Base-by-base conservation (phyloP, 148 eudicot species). In the Limonium bicolor region DNA sequence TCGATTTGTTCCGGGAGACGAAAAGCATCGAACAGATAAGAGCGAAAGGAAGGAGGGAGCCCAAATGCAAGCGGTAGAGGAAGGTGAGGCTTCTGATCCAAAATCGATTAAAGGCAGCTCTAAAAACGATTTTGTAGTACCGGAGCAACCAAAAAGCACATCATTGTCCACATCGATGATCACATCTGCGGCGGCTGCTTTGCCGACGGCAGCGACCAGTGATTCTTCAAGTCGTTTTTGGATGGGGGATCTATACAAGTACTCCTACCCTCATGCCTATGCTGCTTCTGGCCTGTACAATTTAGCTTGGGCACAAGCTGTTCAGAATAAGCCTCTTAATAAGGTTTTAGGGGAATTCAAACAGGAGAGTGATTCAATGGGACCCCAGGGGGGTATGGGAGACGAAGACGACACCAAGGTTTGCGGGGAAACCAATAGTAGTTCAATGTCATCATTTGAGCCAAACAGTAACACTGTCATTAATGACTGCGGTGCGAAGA, bases 251-350 rank as follows among this genome's bases (percentile, higher is more conserved):
- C 49, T 83, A 54, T 75, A 74, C 48, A 84, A 84, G 48, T 84
- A 80, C 48, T 77, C 67, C 34, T 57, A 70, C 26, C 68, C 93
- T 0, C 64, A 63, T 19, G 64, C 71, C 15, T 74, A 76, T 18
- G 62, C 60, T 5, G 65, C 79, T 1, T 58, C 80, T 0, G 94
- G 88, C 12, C 50, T 90, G 58, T 71, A 85, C 57, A 81, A 76
- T 46, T 27, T 90, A 23, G 99, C 99, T 4, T 90, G 99, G 99
- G 99, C 99, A 7, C 92, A 78, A 60, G 99, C 94, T 1, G 99
- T 90, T 13, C 86, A 81, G 62, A 85, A 90, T 53, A 90, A 90
- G 62, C 93, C 99, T 0, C 49, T 90, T 5, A 72, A 73, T 46
- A 80, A 77, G 37, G 74, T 70, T 22, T 51, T 84, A 22, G 72